phyloP scores from a whole-genome alignment of 495 filamentous ascomycete species.

The Cairneyella variabilis region DNA sequence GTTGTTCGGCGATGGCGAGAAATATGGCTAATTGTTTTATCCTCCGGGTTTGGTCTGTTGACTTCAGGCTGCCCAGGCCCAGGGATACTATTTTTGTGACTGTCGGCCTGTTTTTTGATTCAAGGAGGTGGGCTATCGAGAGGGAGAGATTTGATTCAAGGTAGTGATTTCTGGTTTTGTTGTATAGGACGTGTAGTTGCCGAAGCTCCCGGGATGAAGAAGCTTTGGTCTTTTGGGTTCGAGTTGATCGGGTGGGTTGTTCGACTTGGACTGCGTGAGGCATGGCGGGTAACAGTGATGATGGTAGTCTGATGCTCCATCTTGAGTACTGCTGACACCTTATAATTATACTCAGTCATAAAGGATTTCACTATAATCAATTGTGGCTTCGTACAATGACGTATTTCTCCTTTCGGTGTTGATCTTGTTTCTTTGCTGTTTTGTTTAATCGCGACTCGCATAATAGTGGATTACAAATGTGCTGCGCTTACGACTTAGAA shows the following conservation, averaged over 20 bases:
- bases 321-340: background rate
- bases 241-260: background rate
- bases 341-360: constrained; percentile 5
- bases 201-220: constrained; percentile 10
- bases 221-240: constrained; percentile 5
- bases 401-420: background rate
- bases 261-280: constrained; percentile 12
- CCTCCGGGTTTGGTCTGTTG: constrained; percentile 9
- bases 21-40: constrained; percentile 20
- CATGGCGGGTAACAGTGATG: background rate
- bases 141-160: background rate
- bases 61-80: constrained; percentile 16
- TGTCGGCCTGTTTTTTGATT: constrained; percentile 4
- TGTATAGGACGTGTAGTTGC: constrained; percentile 11
- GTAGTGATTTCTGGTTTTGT: background rate
- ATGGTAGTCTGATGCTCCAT: constrained; percentile 6
- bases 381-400: constrained; percentile 7
- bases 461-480: constrained; percentile 6
- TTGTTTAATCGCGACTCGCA: background rate
- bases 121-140: constrained; percentile 8
- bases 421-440: background rate
- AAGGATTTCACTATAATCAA: background rate
- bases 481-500: constrained; percentile 10
- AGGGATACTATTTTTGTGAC: constrained; percentile 10
- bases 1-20: constrained; percentile 10